Conservation (phyloP, 208 protist species). For the Wallacemonas collosoma region DNA sequence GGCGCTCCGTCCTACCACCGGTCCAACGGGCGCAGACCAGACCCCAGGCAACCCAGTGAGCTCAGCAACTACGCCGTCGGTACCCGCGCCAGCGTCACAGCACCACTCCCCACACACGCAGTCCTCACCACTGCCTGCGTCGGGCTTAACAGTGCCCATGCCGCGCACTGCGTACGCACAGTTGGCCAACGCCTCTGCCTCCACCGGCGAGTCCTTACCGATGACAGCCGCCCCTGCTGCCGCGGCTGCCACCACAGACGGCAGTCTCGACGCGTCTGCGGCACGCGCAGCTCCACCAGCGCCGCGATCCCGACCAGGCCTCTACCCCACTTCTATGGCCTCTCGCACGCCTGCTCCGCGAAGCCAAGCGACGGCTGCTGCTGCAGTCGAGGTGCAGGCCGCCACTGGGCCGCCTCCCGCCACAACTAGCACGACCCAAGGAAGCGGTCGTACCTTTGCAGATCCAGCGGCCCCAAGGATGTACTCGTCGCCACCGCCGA, state of each 20-base stretch:
- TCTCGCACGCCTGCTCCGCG: conserved; percentile 12
- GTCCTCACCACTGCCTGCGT: conserved; percentile 8
- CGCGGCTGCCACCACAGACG: background rate
- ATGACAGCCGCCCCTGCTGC: background rate
- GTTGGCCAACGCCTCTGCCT: conserved; percentile 8
- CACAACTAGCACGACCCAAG: too few species aligned
- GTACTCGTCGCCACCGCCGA: background rate
- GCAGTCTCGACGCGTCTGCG: background rate
- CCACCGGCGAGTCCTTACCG: background rate
- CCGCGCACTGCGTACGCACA: conserved; percentile 24
- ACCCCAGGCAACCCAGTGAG: background rate
- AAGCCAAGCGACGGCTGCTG: background rate
- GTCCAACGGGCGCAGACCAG: background rate
- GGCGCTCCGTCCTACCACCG: background rate
- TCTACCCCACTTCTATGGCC: background rate
- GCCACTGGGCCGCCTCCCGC: too few species aligned
- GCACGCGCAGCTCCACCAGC: background rate
- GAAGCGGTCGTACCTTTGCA: too few species aligned
- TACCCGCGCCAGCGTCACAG: background rate
- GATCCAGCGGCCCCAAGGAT: too few species aligned
- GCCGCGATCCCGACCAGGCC: background rate
- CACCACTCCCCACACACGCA: conserved; percentile 22
- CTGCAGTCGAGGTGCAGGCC: background rate
- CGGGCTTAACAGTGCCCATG: conserved; percentile 19
- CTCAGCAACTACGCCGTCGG: background rate